These are phyloP conservation scores for Cordyceps cicadae DNA, from an alignment of 2,329 filamentous ascomycete species.

Conservation along the genomic window DNA sequence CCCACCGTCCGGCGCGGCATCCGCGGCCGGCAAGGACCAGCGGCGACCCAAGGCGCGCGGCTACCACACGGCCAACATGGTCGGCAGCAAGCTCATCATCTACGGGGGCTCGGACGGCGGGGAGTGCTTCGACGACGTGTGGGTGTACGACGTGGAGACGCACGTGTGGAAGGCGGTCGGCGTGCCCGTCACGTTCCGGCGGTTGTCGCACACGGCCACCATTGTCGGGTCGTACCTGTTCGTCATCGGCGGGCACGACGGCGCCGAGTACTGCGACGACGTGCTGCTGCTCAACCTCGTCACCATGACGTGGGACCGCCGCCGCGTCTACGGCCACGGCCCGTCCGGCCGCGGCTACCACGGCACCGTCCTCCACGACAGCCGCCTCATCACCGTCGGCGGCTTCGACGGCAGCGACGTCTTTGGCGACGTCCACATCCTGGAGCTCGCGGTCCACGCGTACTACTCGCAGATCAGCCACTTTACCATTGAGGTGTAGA, in stretches of 20 bases:
- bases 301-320: conserved; percentile 65
- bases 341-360: conserved; percentile 60
- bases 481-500: conserved; percentile 58
- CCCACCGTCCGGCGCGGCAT: conserved; percentile 13
- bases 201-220: conserved; percentile 60
- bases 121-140: conserved; percentile 65
- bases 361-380: conserved; percentile 57
- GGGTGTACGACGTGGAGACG: conserved; percentile 62
- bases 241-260: conserved; percentile 62
- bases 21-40: conserved; percentile 11
- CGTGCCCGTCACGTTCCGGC: conserved; percentile 53
- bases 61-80: conserved; percentile 67
- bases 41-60: conserved; percentile 54
- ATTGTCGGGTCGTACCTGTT: conserved; percentile 64
- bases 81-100: conserved; percentile 63
- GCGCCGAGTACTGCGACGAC: conserved; percentile 61
- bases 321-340: conserved; percentile 54
- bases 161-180: conserved; percentile 50
- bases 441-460: conserved; percentile 61
- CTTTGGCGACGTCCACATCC: conserved; percentile 58
- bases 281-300: conserved; percentile 61
- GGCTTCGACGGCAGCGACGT: conserved; percentile 61
- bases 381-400: conserved; percentile 54
- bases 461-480: conserved; percentile 69
- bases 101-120: conserved; percentile 62